A percentile compares a stretch with the other conserved stretches of the same genome.
These are phyloP conservation scores for Nemania bipapillata DNA, from an alignment of 2,329 filamentous ascomycete genomes.

Conservation along the genomic window DNA sequence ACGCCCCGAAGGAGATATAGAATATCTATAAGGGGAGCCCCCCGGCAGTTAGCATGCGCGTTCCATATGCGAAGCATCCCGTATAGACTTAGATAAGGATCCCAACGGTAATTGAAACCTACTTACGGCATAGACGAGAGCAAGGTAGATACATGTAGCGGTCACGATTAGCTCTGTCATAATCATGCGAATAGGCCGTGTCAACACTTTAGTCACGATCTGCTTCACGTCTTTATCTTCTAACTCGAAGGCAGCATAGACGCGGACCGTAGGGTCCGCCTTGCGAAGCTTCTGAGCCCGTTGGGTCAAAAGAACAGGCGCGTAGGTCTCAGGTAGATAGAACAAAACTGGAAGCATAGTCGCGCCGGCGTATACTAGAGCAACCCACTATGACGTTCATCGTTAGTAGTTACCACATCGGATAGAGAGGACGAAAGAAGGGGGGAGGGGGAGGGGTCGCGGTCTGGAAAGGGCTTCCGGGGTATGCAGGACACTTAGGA, in stretches of 20 bases:
- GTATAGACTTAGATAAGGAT: too few species aligned
- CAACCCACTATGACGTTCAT: conserved; percentile 63
- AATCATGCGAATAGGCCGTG: conserved; percentile 77
- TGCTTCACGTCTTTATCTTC: conserved; percentile 67
- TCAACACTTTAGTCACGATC: conserved; percentile 75
- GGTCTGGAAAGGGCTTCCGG: too few species aligned
- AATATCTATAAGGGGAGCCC: conserved; percentile 54
- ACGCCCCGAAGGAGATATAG: conserved; percentile 81
- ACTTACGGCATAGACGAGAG: conserved; percentile 69
- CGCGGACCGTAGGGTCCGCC: conserved; percentile 61
- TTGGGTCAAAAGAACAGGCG: conserved; percentile 66
- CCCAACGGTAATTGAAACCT: not conserved
- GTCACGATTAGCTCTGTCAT: conserved; percentile 77
- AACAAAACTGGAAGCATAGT: conserved; percentile 70
- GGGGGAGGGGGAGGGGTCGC: not conserved
- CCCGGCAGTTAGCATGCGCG: conserved; percentile 10
- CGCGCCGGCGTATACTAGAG: conserved; percentile 72
- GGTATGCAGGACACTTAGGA: not conserved
- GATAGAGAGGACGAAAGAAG: too few species aligned
- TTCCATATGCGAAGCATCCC: not conserved
- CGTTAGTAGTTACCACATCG: not conserved
- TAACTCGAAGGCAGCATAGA: conserved; percentile 71
- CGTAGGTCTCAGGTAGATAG: conserved; percentile 71
- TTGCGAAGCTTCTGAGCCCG: conserved; percentile 68
- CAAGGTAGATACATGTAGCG: conserved; percentile 75